These are phyloP conservation scores for Eutypa lata DNA, from an alignment of 2,329 filamentous ascomycete species.

Conservation along the genomic window DNA sequence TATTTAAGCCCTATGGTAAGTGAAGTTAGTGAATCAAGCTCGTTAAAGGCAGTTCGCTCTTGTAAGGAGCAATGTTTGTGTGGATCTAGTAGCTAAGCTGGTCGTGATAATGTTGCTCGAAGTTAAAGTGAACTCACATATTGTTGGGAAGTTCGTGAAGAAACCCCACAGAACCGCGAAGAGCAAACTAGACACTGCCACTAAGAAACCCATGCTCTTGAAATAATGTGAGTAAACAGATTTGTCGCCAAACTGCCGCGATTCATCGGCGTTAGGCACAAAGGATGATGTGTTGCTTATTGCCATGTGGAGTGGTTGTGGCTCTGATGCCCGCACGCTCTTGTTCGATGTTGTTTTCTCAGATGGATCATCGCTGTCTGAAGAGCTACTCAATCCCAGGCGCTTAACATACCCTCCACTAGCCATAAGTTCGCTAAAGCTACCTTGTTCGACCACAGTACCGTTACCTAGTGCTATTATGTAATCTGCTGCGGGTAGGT, in stretches of 20 bases:
- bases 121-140: conserved; percentile 7
- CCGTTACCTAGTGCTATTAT: conserved; percentile 45
- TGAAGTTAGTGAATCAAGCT: not conserved
- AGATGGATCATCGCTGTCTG: conserved; percentile 8
- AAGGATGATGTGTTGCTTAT: conserved; percentile 3
- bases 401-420: conserved; percentile 20
- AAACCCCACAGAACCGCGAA: conserved; percentile 12
- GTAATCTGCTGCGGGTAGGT: conserved; percentile 40
- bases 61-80: too few species aligned
- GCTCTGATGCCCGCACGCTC: not conserved
- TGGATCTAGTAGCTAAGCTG: too few species aligned
- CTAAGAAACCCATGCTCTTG: conserved; percentile 16
- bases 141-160: conserved; percentile 18
- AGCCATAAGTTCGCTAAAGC: conserved; percentile 33
- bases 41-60: not conserved
- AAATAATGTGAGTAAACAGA: conserved; percentile 22
- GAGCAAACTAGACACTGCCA: conserved; percentile 9
- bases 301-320: not conserved
- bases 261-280: conserved; percentile 1
- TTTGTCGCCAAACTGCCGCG: conserved; percentile 15
- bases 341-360: conserved; percentile 3
- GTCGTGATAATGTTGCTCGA: too few species aligned
- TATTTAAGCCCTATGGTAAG: conserved; percentile 13
- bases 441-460: conserved; percentile 41
- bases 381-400: conserved; percentile 13